Base-by-base conservation (phyloP, 1,284 basidiomycete species). In the Pseudozyma tsukubaensis region DNA sequence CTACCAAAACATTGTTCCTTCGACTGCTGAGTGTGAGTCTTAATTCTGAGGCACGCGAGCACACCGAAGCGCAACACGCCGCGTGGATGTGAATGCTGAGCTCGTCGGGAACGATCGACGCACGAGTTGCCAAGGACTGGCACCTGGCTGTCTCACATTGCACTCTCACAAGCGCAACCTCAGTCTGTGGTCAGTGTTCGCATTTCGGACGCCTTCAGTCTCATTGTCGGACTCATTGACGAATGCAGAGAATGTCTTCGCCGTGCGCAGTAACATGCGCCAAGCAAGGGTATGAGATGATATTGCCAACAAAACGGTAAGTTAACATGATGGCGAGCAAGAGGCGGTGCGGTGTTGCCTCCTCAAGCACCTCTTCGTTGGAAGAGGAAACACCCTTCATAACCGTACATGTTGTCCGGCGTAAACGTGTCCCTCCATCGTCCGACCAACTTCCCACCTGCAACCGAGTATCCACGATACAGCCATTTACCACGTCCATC, bases 401-500 rank as follows among this genome's bases (percentile, higher is more conserved):
- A 85, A 4, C 84, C 84, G 52, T 72, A 80, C 71, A 81, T 79
- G 43, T 81, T 70, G 59, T 78, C 83, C 14, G 77, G 86, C 36
- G 76, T 85, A 80, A 79, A 87, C 50, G 77, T 86, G 76, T 82
- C 87, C 78, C 76, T 82, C 87, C 83, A 85, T 24, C 81, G 60
- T 6, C 83, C 84, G n/a, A 83, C 77, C n/a, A 81, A 58, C 39
- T 71, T 76, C 14, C 73, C 71, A 1, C 80, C 82, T 4, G 78
- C 80, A 7, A 80, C 71, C n/a, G 72, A 61, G 58, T 84, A 88
- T 1, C 87, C 87, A 21, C 87, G 77, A 65, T 88, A 88, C 8
- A 88, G 77, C 87, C 87, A 88, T 68, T 86, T 85, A 36, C 87
- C 87, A 18, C 87, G 72, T 9, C 86, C 86, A 57, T 87, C 86